Evolutionary conservation across 129 eudicot genomes (phyloP), one percentile per base, ranked within the genome.

Genomic region (Flaveria brownii): DNA sequence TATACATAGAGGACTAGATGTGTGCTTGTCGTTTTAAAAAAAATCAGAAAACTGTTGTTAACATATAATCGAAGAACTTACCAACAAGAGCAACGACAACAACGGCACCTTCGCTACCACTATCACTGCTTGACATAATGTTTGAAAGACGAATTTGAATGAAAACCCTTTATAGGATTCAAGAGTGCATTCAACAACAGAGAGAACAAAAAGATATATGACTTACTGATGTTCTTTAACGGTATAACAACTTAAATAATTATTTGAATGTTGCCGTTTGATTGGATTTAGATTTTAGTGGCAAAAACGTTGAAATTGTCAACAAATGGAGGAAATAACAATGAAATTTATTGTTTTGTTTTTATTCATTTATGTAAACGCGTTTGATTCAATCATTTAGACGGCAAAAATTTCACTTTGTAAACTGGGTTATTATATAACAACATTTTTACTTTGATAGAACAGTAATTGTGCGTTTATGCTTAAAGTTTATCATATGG

Each of bases 51-150:
- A 18, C 2, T 51, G 2, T 0, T 47, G 36, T 36, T 36, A 36
- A 36, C 41, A 36, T 6, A 26, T 43, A 30, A 28, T 64, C 28
- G 6, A 75, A 30, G 41, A 63, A 50, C 79, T 63, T 63, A 75
- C 72, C 64, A 6, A 64, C 10, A 33, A 64, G 15, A 49, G 56
- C n/a, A 49, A 75, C 3, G 12, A 2, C 39, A 28, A 75, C 16
- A 0, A 20, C 16, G 13, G n/a, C 23, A 16, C 71, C 64, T 10
- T 5, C 52, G 10, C 4, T 47, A 47, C 17, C n/a, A 10, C 47
- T 6, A 25, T 1, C 50, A 63, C 17, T 2, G 22, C 49, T 64
- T 28, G 79, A 75, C 79, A 75, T 75, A 13, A 63, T 47, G 62
- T 62, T 14, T 4, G 33, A 39, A 74, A 74, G 56, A 61, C n/a